Percentiles rank a stretch among this genome's conserved stretches.
Conservation (phyloP, 2,329 filamentous ascomycete genomes). For the Thelonectria olida region DNA sequence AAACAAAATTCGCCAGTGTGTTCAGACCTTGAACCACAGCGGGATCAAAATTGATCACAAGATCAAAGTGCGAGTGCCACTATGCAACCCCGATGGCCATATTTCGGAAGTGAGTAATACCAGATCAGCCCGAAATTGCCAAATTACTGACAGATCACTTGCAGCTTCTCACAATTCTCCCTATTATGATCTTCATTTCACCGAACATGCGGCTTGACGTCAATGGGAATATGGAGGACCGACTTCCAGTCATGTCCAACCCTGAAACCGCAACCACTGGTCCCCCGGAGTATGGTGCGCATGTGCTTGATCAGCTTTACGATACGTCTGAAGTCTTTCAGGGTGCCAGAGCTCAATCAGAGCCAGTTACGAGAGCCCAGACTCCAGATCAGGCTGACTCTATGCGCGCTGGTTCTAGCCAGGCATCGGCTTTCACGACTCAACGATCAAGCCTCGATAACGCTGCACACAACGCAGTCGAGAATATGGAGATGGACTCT, state of each 20-base stretch:
- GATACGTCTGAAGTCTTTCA: conserved; percentile 86
- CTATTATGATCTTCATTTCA: conserved; percentile 92
- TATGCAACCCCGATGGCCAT: conserved; percentile 94
- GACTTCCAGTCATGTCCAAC: conserved; percentile 52
- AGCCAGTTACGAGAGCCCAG: too few relatives aligned
- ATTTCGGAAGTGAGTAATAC: conserved; percentile 75
- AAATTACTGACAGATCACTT: neutral
- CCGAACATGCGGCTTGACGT: conserved; percentile 89
- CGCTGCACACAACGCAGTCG: neutral
- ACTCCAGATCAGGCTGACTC: too few relatives aligned
- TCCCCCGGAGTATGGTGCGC: conserved; percentile 89
- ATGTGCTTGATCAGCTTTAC: conserved; percentile 90
- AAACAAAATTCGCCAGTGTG: conserved; percentile 79
- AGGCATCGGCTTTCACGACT: neutral
- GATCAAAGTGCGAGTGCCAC: conserved; percentile 85
- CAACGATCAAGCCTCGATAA: neutral
- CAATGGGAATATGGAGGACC: conserved; percentile 74
- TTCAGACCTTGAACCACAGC: conserved; percentile 87
- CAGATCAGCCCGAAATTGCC: fast-evolving
- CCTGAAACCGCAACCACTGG: conserved; percentile 70
- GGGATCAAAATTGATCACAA: conserved; percentile 94
- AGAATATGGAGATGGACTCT: conserved; percentile 56
- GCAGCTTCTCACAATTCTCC: conserved; percentile 84
- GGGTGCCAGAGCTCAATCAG: conserved; percentile 72
- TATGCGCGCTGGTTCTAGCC: too few relatives aligned